Conservation (phyloP, 495 filamentous ascomycete genomes). For the Eremomyces bilateralis region DNA sequence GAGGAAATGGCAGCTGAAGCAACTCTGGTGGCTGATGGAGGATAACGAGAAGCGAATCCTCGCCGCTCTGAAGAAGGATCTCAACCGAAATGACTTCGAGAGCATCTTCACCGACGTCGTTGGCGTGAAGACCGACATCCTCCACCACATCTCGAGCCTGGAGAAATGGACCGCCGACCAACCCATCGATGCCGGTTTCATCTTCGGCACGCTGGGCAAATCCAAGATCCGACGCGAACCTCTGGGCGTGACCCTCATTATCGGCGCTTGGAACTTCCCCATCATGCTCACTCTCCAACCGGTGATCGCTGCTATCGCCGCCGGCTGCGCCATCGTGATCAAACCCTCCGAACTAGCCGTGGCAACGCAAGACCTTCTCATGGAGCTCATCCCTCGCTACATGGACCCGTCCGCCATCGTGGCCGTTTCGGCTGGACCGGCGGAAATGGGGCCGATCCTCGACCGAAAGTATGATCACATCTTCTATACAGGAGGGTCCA, state of each 20-base stretch:
- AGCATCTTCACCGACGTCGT: background rate
- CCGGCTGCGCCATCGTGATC: slow-evolving; percentile 2
- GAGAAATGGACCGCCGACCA: slow-evolving; percentile 10
- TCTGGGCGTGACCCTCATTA: slow-evolving; percentile 1
- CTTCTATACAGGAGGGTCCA: slow-evolving; percentile 9
- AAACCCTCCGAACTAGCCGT: slow-evolving; percentile 6
- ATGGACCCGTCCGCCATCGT: slow-evolving; percentile 5
- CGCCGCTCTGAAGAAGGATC: slow-evolving; percentile 5
- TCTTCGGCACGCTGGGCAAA: slow-evolving; percentile 6
- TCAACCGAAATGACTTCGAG: slow-evolving; percentile 1
- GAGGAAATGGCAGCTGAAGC: slow-evolving; percentile 3
- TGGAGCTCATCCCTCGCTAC: slow-evolving; percentile 7
- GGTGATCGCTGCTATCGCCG: background rate
- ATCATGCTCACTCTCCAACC: slow-evolving; percentile 1
- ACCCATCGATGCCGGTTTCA: slow-evolving; percentile 5
- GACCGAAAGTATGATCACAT: slow-evolving; percentile 8
- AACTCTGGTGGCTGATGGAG: slow-evolving; percentile 3
- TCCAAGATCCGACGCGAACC: slow-evolving; percentile 6
- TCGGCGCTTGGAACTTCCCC: slow-evolving; percentile 3
- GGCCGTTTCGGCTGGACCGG: slow-evolving; percentile 6
- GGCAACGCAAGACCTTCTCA: slow-evolving; percentile 3
- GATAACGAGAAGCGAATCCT: slow-evolving; percentile 6
- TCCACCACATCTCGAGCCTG: slow-evolving; percentile 3
- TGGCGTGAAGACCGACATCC: slow-evolving; percentile 4
- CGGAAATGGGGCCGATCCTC: slow-evolving; percentile 5